A percentile compares a stretch with the other conserved stretches of the same genome.
Evolutionary conservation across 108 stramenopile species (phyloP).

Genomic region (Skeletonema menzelii): DNA sequence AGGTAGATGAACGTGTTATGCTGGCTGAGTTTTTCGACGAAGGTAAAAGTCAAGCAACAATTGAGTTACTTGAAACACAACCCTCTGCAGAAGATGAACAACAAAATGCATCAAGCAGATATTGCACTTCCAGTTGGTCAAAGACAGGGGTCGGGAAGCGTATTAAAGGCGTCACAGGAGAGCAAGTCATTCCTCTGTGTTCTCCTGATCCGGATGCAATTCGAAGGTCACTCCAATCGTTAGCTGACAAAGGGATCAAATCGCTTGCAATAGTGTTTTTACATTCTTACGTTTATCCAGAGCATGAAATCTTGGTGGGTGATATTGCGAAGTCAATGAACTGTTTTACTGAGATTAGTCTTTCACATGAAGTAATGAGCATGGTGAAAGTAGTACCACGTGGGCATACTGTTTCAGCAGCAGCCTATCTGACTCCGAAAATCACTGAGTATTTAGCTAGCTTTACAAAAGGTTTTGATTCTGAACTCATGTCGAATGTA

Average conservation of each 20-base stretch:
- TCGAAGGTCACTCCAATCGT: conserved; percentile 57
- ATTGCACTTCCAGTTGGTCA: conserved; percentile 20
- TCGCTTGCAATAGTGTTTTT: conserved; percentile 88
- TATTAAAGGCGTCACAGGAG: conserved; percentile 77
- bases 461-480: conserved; percentile 91
- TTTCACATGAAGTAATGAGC: conserved; percentile 88
- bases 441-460: conserved; percentile 84
- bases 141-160: conserved; percentile 38
- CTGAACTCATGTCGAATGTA: conserved; percentile 65
- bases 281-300: conserved; percentile 84
- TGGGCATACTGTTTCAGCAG: conserved; percentile 93
- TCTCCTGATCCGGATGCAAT: conserved; percentile 70
- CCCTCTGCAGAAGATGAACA: not conserved
- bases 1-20: conserved; percentile 93
- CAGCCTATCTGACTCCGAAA: conserved; percentile 96
- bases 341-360: conserved; percentile 88
- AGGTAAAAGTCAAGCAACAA: conserved; percentile 23
- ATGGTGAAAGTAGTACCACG: conserved; percentile 96
- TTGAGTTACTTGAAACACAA: conserved; percentile 13
- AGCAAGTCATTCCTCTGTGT: conserved; percentile 57
- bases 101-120: conserved; percentile 13
- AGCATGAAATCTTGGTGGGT: conserved; percentile 87
- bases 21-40: conserved; percentile 65
- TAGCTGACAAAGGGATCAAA: conserved; percentile 77
- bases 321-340: conserved; percentile 80